A percentile compares a stretch with the other conserved stretches of the same genome.
phyloP scores from a whole-genome alignment of 352 stramenopile genomes.

The Globisporangium polare region DNA sequence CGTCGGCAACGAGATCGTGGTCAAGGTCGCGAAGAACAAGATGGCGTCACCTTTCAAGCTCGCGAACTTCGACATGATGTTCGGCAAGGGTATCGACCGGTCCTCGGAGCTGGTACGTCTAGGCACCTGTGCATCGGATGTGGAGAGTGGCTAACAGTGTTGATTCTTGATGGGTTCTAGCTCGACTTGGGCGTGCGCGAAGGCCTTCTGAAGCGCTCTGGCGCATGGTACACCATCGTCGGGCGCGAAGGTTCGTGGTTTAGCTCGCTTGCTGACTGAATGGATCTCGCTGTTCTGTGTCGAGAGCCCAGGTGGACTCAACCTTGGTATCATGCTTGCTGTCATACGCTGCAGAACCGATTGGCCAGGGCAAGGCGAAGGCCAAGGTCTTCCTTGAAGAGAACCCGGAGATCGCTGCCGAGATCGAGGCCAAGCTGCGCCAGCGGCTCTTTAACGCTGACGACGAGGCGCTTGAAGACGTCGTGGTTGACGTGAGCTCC shows the following conservation, averaged over 20 bases:
- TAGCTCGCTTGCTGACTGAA: neutral
- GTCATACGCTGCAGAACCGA: slow-evolving; percentile 54
- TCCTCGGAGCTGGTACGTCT: slow-evolving; percentile 68
- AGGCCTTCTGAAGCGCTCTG: slow-evolving; percentile 72
- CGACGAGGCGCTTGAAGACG: slow-evolving; percentile 11
- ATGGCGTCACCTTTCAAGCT: slow-evolving; percentile 95
- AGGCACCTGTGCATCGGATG: neutral
- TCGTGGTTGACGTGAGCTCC: slow-evolving; percentile 5
- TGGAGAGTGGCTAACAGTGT: neutral
- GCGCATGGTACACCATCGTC: slow-evolving; percentile 73
- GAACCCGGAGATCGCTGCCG: slow-evolving; percentile 62
- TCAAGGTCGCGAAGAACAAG: slow-evolving; percentile 99
- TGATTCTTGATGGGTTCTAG: slow-evolving; percentile 15
- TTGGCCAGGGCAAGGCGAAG: slow-evolving; percentile 80
- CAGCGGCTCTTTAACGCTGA: slow-evolving; percentile 47
- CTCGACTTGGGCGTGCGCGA: slow-evolving; percentile 73
- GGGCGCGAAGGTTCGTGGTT: slow-evolving; percentile 48
- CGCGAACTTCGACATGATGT: slow-evolving; percentile 97
- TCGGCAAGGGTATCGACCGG: slow-evolving; percentile 94
- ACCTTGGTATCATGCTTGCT: neutral
- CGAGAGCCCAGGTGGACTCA: neutral
- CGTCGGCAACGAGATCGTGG: slow-evolving; percentile 95
- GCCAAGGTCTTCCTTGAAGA: slow-evolving; percentile 78
- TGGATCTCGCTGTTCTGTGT: slow-evolving; percentile 1
- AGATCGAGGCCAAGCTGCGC: slow-evolving; percentile 73